phyloP scores from a whole-genome alignment of 495 filamentous ascomycete species.

The Lasiosphaeria ovina region DNA sequence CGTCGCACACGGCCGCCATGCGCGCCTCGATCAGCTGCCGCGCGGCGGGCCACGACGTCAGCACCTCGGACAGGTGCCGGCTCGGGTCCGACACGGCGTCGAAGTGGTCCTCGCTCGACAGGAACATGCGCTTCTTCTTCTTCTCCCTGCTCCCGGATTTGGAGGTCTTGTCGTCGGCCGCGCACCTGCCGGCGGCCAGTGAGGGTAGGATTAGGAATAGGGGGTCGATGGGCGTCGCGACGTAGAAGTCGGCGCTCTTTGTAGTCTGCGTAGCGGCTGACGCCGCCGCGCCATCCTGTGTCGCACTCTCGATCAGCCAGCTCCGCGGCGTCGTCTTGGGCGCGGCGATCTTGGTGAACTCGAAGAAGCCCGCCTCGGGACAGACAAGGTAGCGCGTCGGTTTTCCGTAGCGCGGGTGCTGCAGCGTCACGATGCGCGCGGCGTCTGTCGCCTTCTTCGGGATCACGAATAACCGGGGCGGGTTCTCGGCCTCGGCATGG shows the following conservation, averaged over 20 bases:
- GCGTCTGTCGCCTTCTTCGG: conserved; percentile 62
- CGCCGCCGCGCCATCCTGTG: neutral
- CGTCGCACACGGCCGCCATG: conserved; percentile 70
- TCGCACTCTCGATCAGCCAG: conserved; percentile 57
- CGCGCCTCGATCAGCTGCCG: conserved; percentile 36
- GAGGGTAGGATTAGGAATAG: conserved; percentile 80
- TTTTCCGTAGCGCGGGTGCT: conserved; percentile 67
- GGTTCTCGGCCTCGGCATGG: conserved; percentile 35
- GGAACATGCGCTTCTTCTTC: conserved; percentile 61
- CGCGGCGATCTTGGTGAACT: conserved; percentile 76
- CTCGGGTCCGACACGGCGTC: conserved; percentile 58
- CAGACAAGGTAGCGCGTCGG: conserved; percentile 77
- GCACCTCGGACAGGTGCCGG: conserved; percentile 56
- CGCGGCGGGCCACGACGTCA: conserved; percentile 47
- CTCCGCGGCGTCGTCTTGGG: conserved; percentile 60
- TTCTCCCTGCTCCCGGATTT: conserved; percentile 17
- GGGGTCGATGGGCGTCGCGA: conserved; percentile 81
- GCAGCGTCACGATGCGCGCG: conserved; percentile 70
- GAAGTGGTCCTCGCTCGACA: conserved; percentile 77
- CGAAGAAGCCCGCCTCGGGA: conserved; percentile 75
- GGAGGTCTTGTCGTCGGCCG: conserved; percentile 1
- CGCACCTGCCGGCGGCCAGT: conserved; percentile 35
- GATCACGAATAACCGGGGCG: conserved; percentile 75
- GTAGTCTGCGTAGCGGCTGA: conserved; percentile 33
- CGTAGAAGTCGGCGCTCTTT: conserved; percentile 65